Base-by-base conservation (phyloP, 495 filamentous ascomycete species). In the Tuber aestivum region DNA sequence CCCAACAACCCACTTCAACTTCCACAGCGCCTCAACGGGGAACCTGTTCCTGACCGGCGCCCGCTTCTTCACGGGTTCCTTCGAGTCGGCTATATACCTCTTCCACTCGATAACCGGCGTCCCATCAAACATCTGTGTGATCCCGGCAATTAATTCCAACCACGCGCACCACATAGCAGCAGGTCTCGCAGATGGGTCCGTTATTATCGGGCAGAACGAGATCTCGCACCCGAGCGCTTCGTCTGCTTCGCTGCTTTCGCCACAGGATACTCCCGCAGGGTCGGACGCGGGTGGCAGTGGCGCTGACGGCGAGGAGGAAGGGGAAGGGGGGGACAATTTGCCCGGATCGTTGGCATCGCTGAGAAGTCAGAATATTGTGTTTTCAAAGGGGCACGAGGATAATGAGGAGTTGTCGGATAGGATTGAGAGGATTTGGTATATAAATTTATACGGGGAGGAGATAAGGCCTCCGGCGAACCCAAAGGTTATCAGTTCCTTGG, bases 91-190 rank as follows among this genome's bases (percentile, higher is more conserved):
- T 50, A 93, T 96, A 73, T 95, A 93, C 81, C 87, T 95, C 5
- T 87, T 95, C 12, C 90, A 90, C 56, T 91, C 89, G 77, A 94
- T 97, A 81, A 94, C 93, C 74, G 88, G 88, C 42, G 91, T 97
- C 27, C 91, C 94, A 0, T 85, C 88, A 8, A 88, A 90, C 73
- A 89, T 96, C 56, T 87, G 89, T 0, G 93, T 97, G 1, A 89
- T 97, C 3, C 95, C 95, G 0, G 93, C 93, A 35, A 93, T 98
- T 81, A 95, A 97, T 85, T 92, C 90, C 72, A 97, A 97, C 83
- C 96, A 97, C 84, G 91, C 93, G 4, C 92, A 96, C 80, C 95
- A 98, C 84, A 98, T 98, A 83, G 92, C 90, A 27, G 95, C 94
- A 3, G 92, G 91, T 0, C 86, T 97, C 0, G 86, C 85, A 68